phyloP scores from a whole-genome alignment of 2,329 filamentous ascomycete genomes.

The Alternaria sp. region DNA sequence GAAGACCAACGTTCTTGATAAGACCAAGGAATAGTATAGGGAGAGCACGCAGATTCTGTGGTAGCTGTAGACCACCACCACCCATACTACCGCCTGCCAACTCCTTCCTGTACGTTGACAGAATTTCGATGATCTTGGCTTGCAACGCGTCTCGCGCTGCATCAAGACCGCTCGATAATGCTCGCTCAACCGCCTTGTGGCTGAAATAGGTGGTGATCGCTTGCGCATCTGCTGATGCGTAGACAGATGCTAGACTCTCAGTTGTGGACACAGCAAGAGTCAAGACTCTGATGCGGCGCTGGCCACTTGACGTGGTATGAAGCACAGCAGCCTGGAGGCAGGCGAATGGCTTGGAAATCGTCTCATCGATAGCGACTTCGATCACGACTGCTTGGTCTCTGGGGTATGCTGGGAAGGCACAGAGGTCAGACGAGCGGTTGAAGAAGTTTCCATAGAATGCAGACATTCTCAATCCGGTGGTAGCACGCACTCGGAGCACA shows the following conservation, averaged over 20 bases:
- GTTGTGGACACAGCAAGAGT: slow-evolving; percentile 94
- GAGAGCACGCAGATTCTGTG: slow-evolving; percentile 86
- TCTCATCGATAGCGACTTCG: slow-evolving; percentile 97
- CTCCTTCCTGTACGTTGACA: slow-evolving; percentile 97
- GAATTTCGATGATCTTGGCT: slow-evolving; percentile 87
- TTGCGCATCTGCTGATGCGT: slow-evolving; percentile 92
- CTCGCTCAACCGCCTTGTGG: slow-evolving; percentile 95
- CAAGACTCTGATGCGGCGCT: slow-evolving; percentile 92
- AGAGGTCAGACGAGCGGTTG: slow-evolving; percentile 96
- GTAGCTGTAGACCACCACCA: slow-evolving; percentile 89
- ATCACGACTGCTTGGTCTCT: slow-evolving; percentile 97
- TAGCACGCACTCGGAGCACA: slow-evolving; percentile 92
- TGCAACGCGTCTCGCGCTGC: slow-evolving; percentile 90
- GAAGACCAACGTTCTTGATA: slow-evolving; percentile 81
- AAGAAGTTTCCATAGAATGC: slow-evolving; percentile 99
- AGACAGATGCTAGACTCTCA: slow-evolving; percentile 86
- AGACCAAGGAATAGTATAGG: slow-evolving; percentile 91
- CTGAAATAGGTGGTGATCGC: slow-evolving; percentile 94
- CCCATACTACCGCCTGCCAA: slow-evolving; percentile 95
- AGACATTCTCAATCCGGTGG: slow-evolving; percentile 93
- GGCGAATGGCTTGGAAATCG: slow-evolving; percentile 86
- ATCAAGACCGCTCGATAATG: slow-evolving; percentile 84
- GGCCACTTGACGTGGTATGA: slow-evolving; percentile 97
- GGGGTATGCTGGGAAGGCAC: slow-evolving; percentile 96
- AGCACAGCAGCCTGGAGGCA: slow-evolving; percentile 86